Evolutionary conservation across 2,329 filamentous ascomycete species (phyloP).

Genomic region (Fusarium kyushuense): DNA sequence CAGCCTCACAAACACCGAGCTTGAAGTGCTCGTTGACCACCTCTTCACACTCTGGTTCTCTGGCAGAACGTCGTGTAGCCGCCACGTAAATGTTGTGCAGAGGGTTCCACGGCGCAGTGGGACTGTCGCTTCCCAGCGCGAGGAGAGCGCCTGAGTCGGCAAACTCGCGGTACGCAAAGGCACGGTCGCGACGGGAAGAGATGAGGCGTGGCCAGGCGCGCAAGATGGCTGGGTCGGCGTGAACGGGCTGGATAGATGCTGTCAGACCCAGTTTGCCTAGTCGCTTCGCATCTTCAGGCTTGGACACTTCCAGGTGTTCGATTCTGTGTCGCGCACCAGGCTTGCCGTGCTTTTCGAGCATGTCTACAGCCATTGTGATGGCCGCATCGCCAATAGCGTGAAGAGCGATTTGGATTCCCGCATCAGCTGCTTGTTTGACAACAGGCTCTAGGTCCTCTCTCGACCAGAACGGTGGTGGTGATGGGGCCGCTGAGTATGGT

Average conservation of each 20-base stretch:
- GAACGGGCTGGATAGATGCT: constrained; percentile 68
- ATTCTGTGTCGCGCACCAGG: constrained; percentile 67
- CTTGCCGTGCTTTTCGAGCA: constrained; percentile 57
- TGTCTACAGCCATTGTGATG: constrained; percentile 67
- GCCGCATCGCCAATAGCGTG: constrained; percentile 74
- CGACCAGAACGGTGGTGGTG: constrained; percentile 65
- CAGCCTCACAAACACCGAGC: constrained; percentile 62
- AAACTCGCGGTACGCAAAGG: constrained; percentile 73
- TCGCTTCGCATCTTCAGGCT: constrained; percentile 65
- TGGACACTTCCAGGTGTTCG: constrained; percentile 72
- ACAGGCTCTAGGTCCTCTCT: constrained; percentile 64
- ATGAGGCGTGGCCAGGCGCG: constrained; percentile 69
- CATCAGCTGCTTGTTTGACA: constrained; percentile 63
- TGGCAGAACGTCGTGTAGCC: constrained; percentile 65
- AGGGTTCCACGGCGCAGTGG: constrained; percentile 66
- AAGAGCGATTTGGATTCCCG: constrained; percentile 69
- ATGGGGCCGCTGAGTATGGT: constrained; percentile 63
- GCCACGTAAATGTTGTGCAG: constrained; percentile 68
- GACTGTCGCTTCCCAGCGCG: constrained; percentile 68
- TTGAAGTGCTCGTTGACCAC: constrained; percentile 65
- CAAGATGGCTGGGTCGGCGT: constrained; percentile 69
- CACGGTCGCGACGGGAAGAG: constrained; percentile 65
- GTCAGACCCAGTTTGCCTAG: constrained; percentile 69
- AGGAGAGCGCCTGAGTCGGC: constrained; percentile 64
- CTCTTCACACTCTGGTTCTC: constrained; percentile 57